Evolutionary conservation across 371 early-diverging fungal species (phyloP), one percentile per base, ranked within the genome.

Genomic region (Lichtheimia ornata): DNA sequence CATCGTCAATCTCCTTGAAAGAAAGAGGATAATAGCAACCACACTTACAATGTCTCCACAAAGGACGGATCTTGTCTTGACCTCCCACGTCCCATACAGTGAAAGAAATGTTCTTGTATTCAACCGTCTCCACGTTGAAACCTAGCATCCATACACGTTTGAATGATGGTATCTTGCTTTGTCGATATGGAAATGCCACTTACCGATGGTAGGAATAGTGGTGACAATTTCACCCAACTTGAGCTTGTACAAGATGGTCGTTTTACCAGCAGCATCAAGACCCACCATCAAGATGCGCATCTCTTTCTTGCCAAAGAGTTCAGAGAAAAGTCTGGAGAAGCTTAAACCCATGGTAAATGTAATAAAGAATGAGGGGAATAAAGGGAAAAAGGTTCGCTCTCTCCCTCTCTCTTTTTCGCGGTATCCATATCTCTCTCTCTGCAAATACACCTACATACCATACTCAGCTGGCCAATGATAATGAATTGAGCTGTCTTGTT

Each of bases 181-280:
- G 12, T 13, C 14, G 2, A 47, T 12, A 45, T 18, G 15, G 6
- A 45, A 47, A 27, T 45, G 40, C 12, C 7, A 51, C 64, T 74
- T 76, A 79, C 80, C 80, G 58, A 79, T 79, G 82, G 88, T 98
- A 24, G 98, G 98, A 66, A 98, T 96, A 41, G 98, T 97, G 28
- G 96, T 93, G 30, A 97, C 95, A 35, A 96, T 94, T 80, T 98
- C 97, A 63, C 97, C 97, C 58, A 92, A 81, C 82, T 93, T 77
- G 58, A 80, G 70, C 68, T 77, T 85, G 73, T 94, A 97, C 69
- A 97, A 83, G 76, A 99, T 95, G 69, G 99, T 97, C 13, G 98
- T 99, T 77, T 99, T 99, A 69, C 99, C 99, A n/a, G 99, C 98
- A 17, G 94, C 97, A 82, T 96, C 97, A 56, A 96, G 85, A 50